A percentile compares a stretch with the other conserved stretches of the same genome.
Evolutionary conservation across 148 eudicot species (phyloP).

Genomic region (Linanthus parryae): DNA sequence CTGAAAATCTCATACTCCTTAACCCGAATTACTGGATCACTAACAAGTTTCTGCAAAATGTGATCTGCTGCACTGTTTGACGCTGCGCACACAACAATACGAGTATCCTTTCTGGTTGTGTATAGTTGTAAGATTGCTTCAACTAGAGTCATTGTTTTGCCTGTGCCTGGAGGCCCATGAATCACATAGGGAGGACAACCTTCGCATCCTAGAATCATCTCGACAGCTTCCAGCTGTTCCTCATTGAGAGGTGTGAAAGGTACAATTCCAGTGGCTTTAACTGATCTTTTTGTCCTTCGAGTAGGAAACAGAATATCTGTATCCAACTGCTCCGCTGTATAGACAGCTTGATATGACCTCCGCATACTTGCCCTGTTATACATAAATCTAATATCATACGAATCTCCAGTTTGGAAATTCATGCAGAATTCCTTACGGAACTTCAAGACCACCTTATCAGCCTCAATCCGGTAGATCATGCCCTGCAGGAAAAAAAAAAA

Average conservation of each 20-base stretch:
- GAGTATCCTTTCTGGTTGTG: slow-evolving; percentile 13
- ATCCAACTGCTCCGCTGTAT: slow-evolving; percentile 40
- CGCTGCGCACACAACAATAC: slow-evolving; percentile 66
- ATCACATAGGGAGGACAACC: slow-evolving; percentile 68
- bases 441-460: slow-evolving; percentile 57
- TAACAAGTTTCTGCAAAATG: slow-evolving; percentile 44
- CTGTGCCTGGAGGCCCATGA: slow-evolving; percentile 90
- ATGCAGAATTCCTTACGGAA: slow-evolving; percentile 45
- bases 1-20: slow-evolving; percentile 39
- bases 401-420: slow-evolving; percentile 27
- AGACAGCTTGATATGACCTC: slow-evolving; percentile 62
- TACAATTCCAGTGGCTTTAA: slow-evolving; percentile 19
- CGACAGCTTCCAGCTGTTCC: slow-evolving; percentile 52
- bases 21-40: slow-evolving; percentile 19
- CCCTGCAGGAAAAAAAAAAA: too few relatives aligned
- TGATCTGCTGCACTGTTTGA: slow-evolving; percentile 88
- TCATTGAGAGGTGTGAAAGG: slow-evolving; percentile 53
- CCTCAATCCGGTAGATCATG: slow-evolving; percentile 65
- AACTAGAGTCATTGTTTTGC: slow-evolving; percentile 69
- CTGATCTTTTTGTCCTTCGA: slow-evolving; percentile 22
- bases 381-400: slow-evolving; percentile 51
- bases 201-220: slow-evolving; percentile 52
- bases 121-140: slow-evolving; percentile 72
- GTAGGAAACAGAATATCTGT: slow-evolving; percentile 47
- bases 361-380: slow-evolving; percentile 51